Base-by-base conservation (phyloP, 208 protist species). In the Tritrichomonas musculus region DNA sequence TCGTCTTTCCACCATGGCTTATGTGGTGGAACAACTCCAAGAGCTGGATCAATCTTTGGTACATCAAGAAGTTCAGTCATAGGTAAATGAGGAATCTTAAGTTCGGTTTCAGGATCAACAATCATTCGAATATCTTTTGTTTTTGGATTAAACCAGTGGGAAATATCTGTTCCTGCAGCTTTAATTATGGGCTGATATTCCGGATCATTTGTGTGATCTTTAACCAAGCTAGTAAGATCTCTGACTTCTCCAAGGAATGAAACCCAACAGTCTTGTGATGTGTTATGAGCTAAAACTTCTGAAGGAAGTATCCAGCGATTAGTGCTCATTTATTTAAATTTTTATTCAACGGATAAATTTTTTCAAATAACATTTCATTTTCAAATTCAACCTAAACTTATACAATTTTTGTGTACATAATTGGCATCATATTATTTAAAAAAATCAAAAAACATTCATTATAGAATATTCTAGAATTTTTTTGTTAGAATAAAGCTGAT, bases 121-220 rank as follows among this genome's bases (percentile, higher is more conserved):
- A 73, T 80, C 47, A 64, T 84, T 64, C 55, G 25, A n/a, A 95
- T 65, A 55, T 94, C 77, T 27, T 69, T 33, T 39, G 93, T 95
- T 22, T 50, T 65, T 17, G 94, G 84, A 27, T 95, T 93, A 47
- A 95, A 95, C 94, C 94, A 95, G 55, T 95, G 94, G 17, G 94
- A 92, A 92, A 95, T 95, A 75, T 95, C 94, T 53, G 55, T 72
- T 0, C 94, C 94, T 30, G 94, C 94, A 41, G 49, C 27, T 33
- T 94, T 93, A 17, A 94, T 93, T 11, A 94, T 73, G 27, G 93
- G 93, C 92, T 94, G 93, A 55, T 49, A 69, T 17, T 80, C 55
- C 0, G n/a, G 11, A 49, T 92, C 93, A 47, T 88, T 88, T 27
- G 47, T 22, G 53, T 94, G 13, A 17, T 41, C 65, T 39, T 9